Evolutionary conservation across 306 rosid genomes (phyloP), one percentile per base, ranked within the genome.

Genomic region (Cucumis sativus): DNA sequence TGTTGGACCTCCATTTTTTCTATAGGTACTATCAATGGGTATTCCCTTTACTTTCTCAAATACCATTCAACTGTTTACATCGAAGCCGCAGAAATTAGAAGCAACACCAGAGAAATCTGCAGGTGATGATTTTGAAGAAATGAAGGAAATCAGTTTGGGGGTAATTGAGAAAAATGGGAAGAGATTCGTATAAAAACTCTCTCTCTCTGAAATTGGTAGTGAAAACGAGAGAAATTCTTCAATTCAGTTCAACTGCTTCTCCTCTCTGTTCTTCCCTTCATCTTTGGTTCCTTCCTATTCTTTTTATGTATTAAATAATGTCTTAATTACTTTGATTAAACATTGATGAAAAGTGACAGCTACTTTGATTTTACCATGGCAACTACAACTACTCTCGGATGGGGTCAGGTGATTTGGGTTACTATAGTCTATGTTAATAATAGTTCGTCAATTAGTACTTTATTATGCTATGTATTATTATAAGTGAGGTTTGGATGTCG

Each of bases 1-100:
- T 89, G 99, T 67, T 84, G 96, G 15, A 85, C 88, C 86, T 96
- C 99, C 99, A 92, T 88, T 47, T 45, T 72, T 76, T 81, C 61
- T 23, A 13, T 35, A 4, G 10, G 52, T n/a, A 5, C 18, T n/a
- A 30, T 60, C n/a, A 37, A 30, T 8, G 5, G 59, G 18, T 25
- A 72, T 49, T 47, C 40, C 55, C 23, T 70, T 51, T 10, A 10
- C 11, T 70, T 14, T 43, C 17, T 5, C 57, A 70, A 45, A 70
- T 41, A 70, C 37, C 54, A 70, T 56, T 59, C 59, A 33, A 55
- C 54, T 37, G 58, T 57, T 43, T 15, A 45, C 59, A 41, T 43
- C 23, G 28, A 20, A 43, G n/a, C 73, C 2, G 55, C 10, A 68
- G 16, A 68, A 68, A 43, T 43, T 21, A 13, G 35, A 68, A 21